Percentiles rank a stretch among this genome's conserved stretches.
phyloP scores from a whole-genome alignment of 495 filamentous ascomycete species.

The Aspergillus incahuasiensis region DNA sequence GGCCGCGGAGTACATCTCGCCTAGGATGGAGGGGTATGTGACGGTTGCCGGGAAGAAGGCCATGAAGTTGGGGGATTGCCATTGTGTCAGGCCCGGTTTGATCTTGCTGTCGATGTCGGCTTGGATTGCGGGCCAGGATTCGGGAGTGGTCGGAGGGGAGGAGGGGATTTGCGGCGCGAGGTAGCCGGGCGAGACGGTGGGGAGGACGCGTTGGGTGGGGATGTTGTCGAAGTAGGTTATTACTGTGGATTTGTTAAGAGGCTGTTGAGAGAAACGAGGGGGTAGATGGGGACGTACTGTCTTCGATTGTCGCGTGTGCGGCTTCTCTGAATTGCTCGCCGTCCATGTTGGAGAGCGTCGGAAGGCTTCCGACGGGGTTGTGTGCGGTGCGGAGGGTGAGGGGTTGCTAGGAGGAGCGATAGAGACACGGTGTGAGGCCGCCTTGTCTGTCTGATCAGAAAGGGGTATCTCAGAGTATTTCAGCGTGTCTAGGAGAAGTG shows the following conservation, averaged over 20 bases:
- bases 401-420: no score
- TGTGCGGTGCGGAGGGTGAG: no score
- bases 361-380: background rate
- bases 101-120: conserved; percentile 83
- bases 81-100: conserved; percentile 92
- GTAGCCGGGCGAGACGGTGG: conserved; percentile 81
- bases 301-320: background rate
- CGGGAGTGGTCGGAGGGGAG: conserved; percentile 66
- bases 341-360: background rate
- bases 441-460: no score
- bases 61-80: conserved; percentile 95
- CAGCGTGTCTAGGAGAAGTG: no score
- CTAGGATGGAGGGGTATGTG: conserved; percentile 82
- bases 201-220: conserved; percentile 64
- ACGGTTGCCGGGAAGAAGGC: conserved; percentile 87
- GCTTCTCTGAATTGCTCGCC: background rate
- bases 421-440: no score
- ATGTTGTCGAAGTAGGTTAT: conserved; percentile 78
- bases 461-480: no score
- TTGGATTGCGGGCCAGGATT: conserved; percentile 78
- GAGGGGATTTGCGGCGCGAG: conserved; percentile 72
- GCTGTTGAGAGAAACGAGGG: no score
- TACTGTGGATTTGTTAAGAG: conserved; percentile 48
- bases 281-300: background rate
- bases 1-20: conserved; percentile 86